phyloP scores from a whole-genome alignment of 2,329 filamentous ascomycete species.

The Eurotiales sp. region DNA sequence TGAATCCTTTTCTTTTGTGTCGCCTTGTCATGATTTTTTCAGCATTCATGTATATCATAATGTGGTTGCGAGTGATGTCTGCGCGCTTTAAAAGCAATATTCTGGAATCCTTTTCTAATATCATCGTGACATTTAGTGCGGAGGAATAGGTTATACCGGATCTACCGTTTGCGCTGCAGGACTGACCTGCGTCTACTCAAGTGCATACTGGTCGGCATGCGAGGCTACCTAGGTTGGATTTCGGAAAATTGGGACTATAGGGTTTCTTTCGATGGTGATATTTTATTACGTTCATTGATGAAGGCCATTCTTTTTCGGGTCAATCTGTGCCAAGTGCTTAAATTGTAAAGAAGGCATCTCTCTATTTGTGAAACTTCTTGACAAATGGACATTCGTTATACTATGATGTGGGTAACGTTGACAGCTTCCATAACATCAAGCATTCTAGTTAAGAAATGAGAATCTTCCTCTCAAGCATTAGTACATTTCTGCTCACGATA shows the following conservation, averaged over 20 bases:
- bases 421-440: background rate
- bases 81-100: background rate
- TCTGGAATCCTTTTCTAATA: background rate
- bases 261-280: background rate
- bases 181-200: slow-evolving; percentile 2
- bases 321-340: background rate
- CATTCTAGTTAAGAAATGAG: background rate
- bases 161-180: slow-evolving; percentile 10
- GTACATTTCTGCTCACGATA: too few species aligned
- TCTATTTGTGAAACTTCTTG: background rate
- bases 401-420: background rate
- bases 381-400: background rate
- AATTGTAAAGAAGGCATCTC: background rate
- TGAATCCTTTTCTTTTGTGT: background rate
- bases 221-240: background rate
- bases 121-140: slow-evolving; percentile 5
- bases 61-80: slow-evolving; percentile 2
- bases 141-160: slow-evolving; percentile 12
- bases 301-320: background rate
- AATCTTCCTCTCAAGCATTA: background rate
- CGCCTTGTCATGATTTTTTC: slow-evolving; percentile 2
- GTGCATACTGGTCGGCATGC: slow-evolving; percentile 13
- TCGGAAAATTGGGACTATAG: background rate
- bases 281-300: background rate
- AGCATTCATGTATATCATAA: background rate